Conservation (phyloP, 73 alveolate genomes). For the Paramecium bursaria region DNA sequence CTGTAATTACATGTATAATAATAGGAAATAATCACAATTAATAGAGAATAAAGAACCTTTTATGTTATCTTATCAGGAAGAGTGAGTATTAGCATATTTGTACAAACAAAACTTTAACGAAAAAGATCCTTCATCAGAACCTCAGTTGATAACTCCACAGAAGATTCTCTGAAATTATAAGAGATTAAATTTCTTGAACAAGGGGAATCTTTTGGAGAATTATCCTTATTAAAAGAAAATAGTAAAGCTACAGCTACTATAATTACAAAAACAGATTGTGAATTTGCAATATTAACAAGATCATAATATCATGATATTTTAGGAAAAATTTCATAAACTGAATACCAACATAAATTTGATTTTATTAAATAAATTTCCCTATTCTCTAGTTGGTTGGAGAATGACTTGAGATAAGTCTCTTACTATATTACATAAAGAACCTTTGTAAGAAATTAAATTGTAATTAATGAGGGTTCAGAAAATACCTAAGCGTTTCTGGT, state of each 20-base stretch:
- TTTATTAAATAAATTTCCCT: constrained; percentile 13
- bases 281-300: constrained; percentile 42
- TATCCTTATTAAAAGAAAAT: constrained; percentile 51
- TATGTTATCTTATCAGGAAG: constrained; percentile 49
- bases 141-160: too few species aligned
- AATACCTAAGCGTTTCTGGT: constrained; percentile 26
- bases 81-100: constrained; percentile 26
- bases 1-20: too few species aligned
- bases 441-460: constrained; percentile 10
- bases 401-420: constrained; percentile 35
- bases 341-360: constrained; percentile 9
- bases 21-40: constrained; percentile 38
- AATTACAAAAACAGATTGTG: constrained; percentile 46
- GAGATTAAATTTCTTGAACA: constrained; percentile 32
- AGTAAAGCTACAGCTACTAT: constrained; percentile 52
- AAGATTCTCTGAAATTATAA: constrained; percentile 7
- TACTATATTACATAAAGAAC: constrained; percentile 7
- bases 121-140: too few species aligned
- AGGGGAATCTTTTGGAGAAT: constrained; percentile 57
- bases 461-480: constrained; percentile 30
- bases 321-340: constrained; percentile 32
- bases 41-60: constrained; percentile 47
- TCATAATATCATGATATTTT: constrained; percentile 30
- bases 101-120: not conserved
- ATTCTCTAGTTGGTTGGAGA: not conserved